Base-by-base conservation (phyloP, 306 rosid species). In the Cicer bijugum region DNA sequence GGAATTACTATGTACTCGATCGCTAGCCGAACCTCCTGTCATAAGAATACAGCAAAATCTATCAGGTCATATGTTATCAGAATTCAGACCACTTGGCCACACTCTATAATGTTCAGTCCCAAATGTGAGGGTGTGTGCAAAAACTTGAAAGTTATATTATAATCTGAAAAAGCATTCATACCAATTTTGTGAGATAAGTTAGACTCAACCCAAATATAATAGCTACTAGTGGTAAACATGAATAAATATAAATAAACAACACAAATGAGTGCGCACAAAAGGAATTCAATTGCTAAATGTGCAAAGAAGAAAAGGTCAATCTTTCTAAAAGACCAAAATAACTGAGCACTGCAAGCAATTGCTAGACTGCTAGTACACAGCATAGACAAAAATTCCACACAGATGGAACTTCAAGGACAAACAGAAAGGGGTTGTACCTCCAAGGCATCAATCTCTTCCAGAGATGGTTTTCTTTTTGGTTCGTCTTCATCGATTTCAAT, bases 1-100 rank as follows among this genome's bases (percentile, higher is more conserved):
- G 99, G 99, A 81, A 95, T 95, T 76, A 95, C 99, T 0, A 95
- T 95, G 80, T 95, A 91, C 82, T 95, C 99, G 12, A 95, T 95
- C 28, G 97, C 99, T 45, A 95, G 97, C 71, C 99, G 88, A 59
- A 91, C 99, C 96, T 95, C 99, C 99, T 95, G 72, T 53, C 65
- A 75, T 16, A 62, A 20, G 70, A 75, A 51, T 52, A 55, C 74
- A 56, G 16, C 35, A 28, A 28, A 28, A 28, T 28, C 35, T 28
- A 28, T 28, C 5, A 28, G 45, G 45, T 9, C 45, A 8, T 2
- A 42, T 42, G 45, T 42, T 42, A 42, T 42, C 45, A 42, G 8
- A 28, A 28, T 28, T 28, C 35, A 28, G 45, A 6, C 9, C 45
- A 42, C 45, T 42, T 42, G 45, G 9, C 9, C 45, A 6, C 9